Evolutionary conservation across 2,329 filamentous ascomycete species (phyloP).

Genomic region (Alternaria infectoria): DNA sequence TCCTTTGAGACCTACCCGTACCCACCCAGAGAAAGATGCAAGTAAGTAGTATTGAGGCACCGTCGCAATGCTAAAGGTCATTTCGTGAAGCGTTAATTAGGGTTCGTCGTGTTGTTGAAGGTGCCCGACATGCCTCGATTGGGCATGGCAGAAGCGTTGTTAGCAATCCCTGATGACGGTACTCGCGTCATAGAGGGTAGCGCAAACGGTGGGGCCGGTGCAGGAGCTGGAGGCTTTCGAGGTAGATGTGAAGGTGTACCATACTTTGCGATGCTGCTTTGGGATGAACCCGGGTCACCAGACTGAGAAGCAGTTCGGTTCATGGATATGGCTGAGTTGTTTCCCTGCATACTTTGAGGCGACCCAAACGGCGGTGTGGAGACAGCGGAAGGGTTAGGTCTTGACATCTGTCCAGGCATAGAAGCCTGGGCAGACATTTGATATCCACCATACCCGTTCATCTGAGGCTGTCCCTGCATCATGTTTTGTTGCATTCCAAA

Average conservation of each 20-base stretch:
- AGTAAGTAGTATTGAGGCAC: constrained; percentile 22
- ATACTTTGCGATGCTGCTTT: constrained; percentile 62
- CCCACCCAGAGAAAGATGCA: constrained; percentile 16
- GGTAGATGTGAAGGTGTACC: constrained; percentile 62
- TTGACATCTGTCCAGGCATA: constrained; percentile 34
- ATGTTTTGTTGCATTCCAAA: constrained; percentile 43
- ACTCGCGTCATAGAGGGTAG: constrained; percentile 26
- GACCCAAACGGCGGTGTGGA: constrained; percentile 40
- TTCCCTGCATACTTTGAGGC: constrained; percentile 34
- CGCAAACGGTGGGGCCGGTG: constrained; percentile 36
- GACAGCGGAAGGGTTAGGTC: constrained; percentile 35
- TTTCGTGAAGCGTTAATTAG: constrained; percentile 29
- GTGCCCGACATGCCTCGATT: constrained; percentile 14
- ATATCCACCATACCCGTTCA: constrained; percentile 38
- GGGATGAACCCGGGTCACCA: constrained; percentile 23
- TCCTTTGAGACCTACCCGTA: constrained; percentile 1
- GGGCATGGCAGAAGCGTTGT: constrained; percentile 14
- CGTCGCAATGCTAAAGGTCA: constrained; percentile 36
- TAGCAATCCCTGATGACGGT: constrained; percentile 19
- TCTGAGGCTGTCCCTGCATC: constrained; percentile 39
- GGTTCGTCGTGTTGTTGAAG: constrained; percentile 12
- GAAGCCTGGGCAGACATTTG: constrained; percentile 30
- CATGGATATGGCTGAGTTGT: constrained; percentile 25
- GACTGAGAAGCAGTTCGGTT: constrained; percentile 35
- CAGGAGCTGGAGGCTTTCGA: constrained; percentile 60